Percentiles rank a stretch among this genome's conserved stretches.
phyloP scores from a whole-genome alignment of 176 grass and related monocot genomes.

The Rhipidocladum racemiflorum region DNA sequence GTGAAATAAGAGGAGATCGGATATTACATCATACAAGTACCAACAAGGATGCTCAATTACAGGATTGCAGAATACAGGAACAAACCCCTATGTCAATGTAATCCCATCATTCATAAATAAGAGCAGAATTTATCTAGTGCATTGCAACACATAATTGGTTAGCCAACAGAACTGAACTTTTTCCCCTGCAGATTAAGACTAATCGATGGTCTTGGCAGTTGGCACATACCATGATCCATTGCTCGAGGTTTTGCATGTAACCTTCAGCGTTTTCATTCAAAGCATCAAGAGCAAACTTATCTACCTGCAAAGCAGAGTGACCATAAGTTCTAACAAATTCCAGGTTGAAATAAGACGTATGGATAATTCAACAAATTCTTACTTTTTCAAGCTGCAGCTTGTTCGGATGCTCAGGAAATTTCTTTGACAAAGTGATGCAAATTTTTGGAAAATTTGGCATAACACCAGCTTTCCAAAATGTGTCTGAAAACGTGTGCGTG shows the following conservation, averaged over 20 bases:
- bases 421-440: constrained; percentile 79
- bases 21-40: background rate
- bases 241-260: constrained; percentile 93
- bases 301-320: constrained; percentile 56
- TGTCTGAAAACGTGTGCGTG: constrained; percentile 68
- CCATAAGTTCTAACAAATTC: constrained; percentile 15
- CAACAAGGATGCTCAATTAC: background rate
- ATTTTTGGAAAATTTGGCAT: constrained; percentile 90
- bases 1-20: background rate
- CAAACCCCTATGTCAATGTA: background rate
- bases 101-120: background rate
- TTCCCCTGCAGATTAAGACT: background rate
- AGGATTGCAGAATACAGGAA: constrained; percentile 7
- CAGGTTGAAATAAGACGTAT: background rate
- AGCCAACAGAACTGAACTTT: background rate
- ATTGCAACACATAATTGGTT: constrained; percentile 7
- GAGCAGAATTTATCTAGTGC: background rate
- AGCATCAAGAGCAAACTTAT: constrained; percentile 89
- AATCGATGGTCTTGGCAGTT: constrained; percentile 1
- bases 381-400: constrained; percentile 89
- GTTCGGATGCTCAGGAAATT: constrained; percentile 94
- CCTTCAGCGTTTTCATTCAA: constrained; percentile 93
- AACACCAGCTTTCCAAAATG: constrained; percentile 90
- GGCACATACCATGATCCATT: constrained; percentile 75
- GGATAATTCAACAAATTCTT: constrained; percentile 14